Evolutionary conservation across 2,329 filamentous ascomycete species (phyloP), one percentile per base, ranked within the genome.

Genomic region (Hymenotorrendiella dingleyae): DNA sequence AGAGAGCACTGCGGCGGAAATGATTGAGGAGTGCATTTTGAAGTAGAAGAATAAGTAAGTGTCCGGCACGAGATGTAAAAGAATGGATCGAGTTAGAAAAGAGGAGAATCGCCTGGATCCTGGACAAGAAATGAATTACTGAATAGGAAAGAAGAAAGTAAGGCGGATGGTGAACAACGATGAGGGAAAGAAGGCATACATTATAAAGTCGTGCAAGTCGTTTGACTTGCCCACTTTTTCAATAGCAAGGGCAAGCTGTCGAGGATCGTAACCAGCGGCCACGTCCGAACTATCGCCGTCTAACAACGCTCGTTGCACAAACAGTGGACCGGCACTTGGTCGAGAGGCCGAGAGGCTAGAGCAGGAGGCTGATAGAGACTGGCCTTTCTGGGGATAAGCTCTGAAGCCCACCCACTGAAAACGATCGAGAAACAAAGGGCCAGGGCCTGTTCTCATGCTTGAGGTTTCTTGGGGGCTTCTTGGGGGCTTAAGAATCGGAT

Each of bases 1-100:
- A 32, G 45, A 68, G 47, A 51, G 61, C 59, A 46, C 27, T 61
- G 62, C 42, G 66, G 52, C 37, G 62, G 47, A 43, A 34, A 42
- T 46, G 16, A 50, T 35, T 46, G 60, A 57, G 35, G 62, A 65
- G 54, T 57, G 54, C 65, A 69, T 69, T 21, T 55, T 67, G 58
- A 46, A 26, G 46, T 41, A 43, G 22, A 46, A 42, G 30, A 29
- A 49, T n/a, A 39, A 50, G 40, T 47, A 51, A 50, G 53, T 59
- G 51, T 49, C 56, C 57, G 58, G 62, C 61, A 63, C 61, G 52
- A 57, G 37, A n/a, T n/a, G n/a, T 28, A 14, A 54, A 55, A 54
- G 49, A 53, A 57, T 57, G 49, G 45, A 55, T 53, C 49, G 43
- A 52, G 46, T 52, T 51, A 55, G 37, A 45, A 45, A 48, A 37